Percentiles rank a stretch among this genome's conserved stretches.
Evolutionary conservation across 2,329 filamentous ascomycete genomes (phyloP).

Genomic region (Aspergillus caelatus): DNA sequence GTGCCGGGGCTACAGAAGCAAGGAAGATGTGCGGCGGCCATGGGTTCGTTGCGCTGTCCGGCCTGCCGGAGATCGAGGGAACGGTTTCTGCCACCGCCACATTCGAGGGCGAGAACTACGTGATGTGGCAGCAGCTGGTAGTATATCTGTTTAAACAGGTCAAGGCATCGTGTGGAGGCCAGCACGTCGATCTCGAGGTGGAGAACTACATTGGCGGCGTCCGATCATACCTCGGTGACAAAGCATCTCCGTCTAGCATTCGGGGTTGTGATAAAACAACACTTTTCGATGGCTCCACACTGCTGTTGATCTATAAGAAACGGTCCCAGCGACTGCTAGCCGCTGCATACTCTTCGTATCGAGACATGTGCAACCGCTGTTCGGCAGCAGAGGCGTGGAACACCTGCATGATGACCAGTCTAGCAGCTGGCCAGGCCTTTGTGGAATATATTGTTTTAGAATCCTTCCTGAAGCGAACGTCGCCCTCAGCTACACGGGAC

Average conservation of each 20-base stretch:
- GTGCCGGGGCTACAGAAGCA: conserved; percentile 1
- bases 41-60: conserved; percentile 8
- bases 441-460: conserved; percentile 5
- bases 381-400: conserved; percentile 9
- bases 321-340: background rate
- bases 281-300: background rate
- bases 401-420: conserved; percentile 1
- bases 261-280: background rate
- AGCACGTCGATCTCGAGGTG: background rate
- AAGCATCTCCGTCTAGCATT: background rate
- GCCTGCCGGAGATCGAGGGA: conserved; percentile 8
- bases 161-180: background rate
- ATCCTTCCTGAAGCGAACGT: background rate
- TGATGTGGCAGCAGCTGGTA: conserved; percentile 11
- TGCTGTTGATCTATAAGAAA: conserved; percentile 1
- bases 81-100: conserved; percentile 8
- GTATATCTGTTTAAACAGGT: conserved; percentile 10
- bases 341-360: background rate
- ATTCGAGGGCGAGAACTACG: conserved; percentile 12
- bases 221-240: background rate
- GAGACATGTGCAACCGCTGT: background rate
- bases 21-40: conserved; percentile 11
- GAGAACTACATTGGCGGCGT: conserved; percentile 1
- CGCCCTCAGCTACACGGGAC: background rate
- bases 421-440: conserved; percentile 7